Evolutionary conservation across 805 yeast genomes (phyloP).

Genomic region (Saturnispora diversa): DNA sequence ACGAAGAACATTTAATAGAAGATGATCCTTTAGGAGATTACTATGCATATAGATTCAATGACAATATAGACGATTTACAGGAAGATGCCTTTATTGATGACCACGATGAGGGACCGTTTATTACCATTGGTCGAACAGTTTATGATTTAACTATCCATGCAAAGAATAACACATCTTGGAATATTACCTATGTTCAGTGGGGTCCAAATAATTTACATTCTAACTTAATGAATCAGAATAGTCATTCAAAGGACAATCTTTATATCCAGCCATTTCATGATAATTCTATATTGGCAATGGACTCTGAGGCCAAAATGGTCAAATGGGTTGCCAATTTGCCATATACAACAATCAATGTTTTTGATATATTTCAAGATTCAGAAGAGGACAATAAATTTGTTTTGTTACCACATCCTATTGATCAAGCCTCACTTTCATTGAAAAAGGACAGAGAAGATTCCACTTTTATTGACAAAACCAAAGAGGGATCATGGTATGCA

Average conservation of each 20-base stretch:
- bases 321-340: slow-evolving; percentile 75
- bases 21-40: not conserved
- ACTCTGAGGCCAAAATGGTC: slow-evolving; percentile 58
- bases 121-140: slow-evolving; percentile 63
- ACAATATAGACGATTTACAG: slow-evolving; percentile 11
- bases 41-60: slow-evolving; percentile 10
- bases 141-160: slow-evolving; percentile 74
- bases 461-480: slow-evolving; percentile 61
- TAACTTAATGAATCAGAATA: slow-evolving; percentile 40
- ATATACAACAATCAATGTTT: slow-evolving; percentile 63
- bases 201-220: slow-evolving; percentile 81
- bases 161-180: slow-evolving; percentile 64
- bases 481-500: slow-evolving; percentile 73
- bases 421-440: slow-evolving; percentile 5
- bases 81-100: not conserved
- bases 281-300: slow-evolving; percentile 67
- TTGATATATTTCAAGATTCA: slow-evolving; percentile 54
- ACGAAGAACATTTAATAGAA: slow-evolving; percentile 1
- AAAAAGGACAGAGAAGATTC: slow-evolving; percentile 25
- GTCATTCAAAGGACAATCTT: slow-evolving; percentile 58
- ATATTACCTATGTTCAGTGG: slow-evolving; percentile 82
- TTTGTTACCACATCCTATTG: slow-evolving; percentile 63
- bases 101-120: slow-evolving; percentile 26
- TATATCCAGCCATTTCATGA: slow-evolving; percentile 83
- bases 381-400: slow-evolving; percentile 32